Base-by-base conservation (phyloP, 345 rosid species). In the Populus alba region DNA sequence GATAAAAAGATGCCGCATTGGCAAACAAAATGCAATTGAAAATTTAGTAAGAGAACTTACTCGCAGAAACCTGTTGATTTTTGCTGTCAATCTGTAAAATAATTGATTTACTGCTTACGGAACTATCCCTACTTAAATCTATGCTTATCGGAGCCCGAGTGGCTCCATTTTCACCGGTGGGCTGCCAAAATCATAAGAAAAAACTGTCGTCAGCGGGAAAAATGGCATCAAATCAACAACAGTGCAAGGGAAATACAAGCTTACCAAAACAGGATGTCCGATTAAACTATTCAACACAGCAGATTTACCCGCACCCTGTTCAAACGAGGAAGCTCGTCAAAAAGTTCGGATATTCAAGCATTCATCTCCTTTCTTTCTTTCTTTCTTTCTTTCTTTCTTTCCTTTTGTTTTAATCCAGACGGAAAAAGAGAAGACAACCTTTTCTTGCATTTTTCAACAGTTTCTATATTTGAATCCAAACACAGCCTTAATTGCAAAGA, bases 161-260 rank as follows among this genome's bases (percentile, higher is more conserved):
- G 81, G 98, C 99, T 79, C 98, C 99, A 84, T 94, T 97, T 90
- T 95, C 99, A 82, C 99, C 98, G 35, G 99, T 94, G 29, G 99
- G 99, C 98, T 97, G 87, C 79, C 74, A 75, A 55, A 31, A n/a
- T 33, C 66, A 17, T 33, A 68, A 62, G 37, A 76, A 38, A 39
- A 66, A 47, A 76, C 11, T n/a, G 27, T n/a, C 10, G 27, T 59
- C 65, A 59, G 29, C 29, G 5, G 65, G 15, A 3, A 23, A 71
- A 68, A 5, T 11, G 71, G n/a, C 63, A 33, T 75, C 22, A 59
- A 35, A 73, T 22, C 49, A 12, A 68, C 70, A 70, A 74, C 20
- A 80, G 71, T 74, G 57, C 45, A 25, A 29, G 11, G 62, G 67
- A 63, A 39, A 67, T 51, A 76, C 35, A 82, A 23, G 77, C 95